These are phyloP conservation scores for Wilhelminamyces savonicus DNA, from an alignment of 805 yeast genomes.

Conservation along the genomic window DNA sequence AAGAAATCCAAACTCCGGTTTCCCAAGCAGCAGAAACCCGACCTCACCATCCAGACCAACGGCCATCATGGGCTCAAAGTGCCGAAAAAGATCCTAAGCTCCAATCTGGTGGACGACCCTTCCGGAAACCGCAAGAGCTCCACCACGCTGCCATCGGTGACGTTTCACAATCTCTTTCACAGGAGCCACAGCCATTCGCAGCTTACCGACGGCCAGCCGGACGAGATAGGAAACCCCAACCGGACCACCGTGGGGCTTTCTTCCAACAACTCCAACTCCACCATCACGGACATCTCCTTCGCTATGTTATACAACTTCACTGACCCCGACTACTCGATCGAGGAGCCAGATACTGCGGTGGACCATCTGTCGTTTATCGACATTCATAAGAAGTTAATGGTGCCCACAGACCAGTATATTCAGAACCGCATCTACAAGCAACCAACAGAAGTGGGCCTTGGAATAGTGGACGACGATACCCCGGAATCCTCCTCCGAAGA, in stretches of 20 bases:
- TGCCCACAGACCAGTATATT: conserved; percentile 31
- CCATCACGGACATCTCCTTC: conserved; percentile 20
- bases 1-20: too few species aligned
- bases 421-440: conserved; percentile 13
- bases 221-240: conserved; percentile 5
- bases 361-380: conserved; percentile 19
- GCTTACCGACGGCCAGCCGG: conserved; percentile 3
- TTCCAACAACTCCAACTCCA: conserved; percentile 29
- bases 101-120: conserved; percentile 11
- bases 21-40: conserved; percentile 17
- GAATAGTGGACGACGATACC: conserved; percentile 9
- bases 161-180: conserved; percentile 29
- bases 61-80: conserved; percentile 18
- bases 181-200: conserved; percentile 14
- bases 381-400: conserved; percentile 22
- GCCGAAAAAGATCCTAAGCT: conserved; percentile 18
- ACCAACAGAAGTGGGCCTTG: conserved; percentile 13
- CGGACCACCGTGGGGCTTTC: conserved; percentile 22
- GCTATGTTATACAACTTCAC: conserved; percentile 30
- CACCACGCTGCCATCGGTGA: conserved; percentile 21
- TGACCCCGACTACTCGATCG: conserved; percentile 22
- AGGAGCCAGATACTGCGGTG: conserved; percentile 13
- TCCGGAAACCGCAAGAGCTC: not conserved
- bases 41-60: conserved; percentile 24
- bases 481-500: conserved; percentile 6